Conservation (phyloP, 106 monocot genomes). For the Triglochin maritima region DNA sequence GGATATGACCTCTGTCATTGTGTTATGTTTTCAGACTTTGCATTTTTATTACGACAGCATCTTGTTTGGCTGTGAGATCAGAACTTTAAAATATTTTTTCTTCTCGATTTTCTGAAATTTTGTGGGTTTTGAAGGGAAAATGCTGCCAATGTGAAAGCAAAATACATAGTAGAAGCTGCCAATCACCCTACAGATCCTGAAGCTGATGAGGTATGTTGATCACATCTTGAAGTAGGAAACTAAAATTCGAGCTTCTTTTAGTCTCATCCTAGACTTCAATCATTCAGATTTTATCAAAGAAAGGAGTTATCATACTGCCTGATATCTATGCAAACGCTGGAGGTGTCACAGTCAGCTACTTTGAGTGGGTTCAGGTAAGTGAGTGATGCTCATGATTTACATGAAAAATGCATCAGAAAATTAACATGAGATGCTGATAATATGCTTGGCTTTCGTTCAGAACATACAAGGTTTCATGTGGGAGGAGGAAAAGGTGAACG, state of each 20-base stretch:
- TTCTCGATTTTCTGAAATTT: neutral
- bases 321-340: conserved; percentile 93
- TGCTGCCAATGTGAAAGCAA: conserved; percentile 71
- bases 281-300: conserved; percentile 69
- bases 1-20: no score
- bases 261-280: neutral
- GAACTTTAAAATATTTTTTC: no score
- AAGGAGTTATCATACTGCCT: conserved; percentile 68
- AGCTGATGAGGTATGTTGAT: conserved; percentile 64
- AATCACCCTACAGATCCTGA: conserved; percentile 82
- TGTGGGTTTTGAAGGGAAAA: conserved; percentile 48
- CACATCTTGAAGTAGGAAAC: neutral
- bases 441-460: conserved; percentile 14
- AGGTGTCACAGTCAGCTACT: conserved; percentile 87
- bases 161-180: conserved; percentile 78
- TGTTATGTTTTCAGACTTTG: no score
- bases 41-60: no score
- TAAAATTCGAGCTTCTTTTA: neutral
- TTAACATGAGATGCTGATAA: no score
- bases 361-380: conserved; percentile 94
- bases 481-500: conserved; percentile 85
- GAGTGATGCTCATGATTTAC: neutral
- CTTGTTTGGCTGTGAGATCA: no score
- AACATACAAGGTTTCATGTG: conserved; percentile 99
- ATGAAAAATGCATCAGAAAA: no score